Percentiles rank a stretch among this genome's conserved stretches.
Conservation (phyloP, 2,329 filamentous ascomycete species). For the Calonectria montana region DNA sequence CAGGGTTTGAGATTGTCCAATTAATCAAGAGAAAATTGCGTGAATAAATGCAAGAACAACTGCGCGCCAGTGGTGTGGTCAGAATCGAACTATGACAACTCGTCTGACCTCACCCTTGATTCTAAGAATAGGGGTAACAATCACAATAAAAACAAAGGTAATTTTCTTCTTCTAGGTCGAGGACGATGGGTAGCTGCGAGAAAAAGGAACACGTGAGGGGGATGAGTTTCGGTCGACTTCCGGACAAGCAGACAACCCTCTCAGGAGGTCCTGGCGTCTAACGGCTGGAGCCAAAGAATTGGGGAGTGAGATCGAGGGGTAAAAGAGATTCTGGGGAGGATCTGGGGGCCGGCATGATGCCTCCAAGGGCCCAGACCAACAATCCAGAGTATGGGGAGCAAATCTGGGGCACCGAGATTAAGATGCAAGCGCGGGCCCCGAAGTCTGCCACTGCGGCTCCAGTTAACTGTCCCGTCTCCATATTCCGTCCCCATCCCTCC, state of each 20-base stretch:
- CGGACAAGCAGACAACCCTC: background rate
- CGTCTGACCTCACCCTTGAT: background rate
- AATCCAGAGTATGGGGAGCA: slow-evolving; percentile 7
- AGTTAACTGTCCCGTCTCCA: slow-evolving; percentile 7
- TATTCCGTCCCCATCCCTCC: slow-evolving; percentile 10
- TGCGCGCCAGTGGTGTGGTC: no score
- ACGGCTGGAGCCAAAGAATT: background rate
- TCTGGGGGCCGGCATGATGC: slow-evolving; percentile 9
- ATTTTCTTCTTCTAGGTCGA: background rate
- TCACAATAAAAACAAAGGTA: background rate
- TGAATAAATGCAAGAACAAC: no score
- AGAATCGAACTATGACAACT: no score
- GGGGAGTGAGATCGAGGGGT: slow-evolving; percentile 3
- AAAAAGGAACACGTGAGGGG: background rate
- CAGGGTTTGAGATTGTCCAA: no score
- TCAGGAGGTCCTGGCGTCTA: slow-evolving; percentile 16
- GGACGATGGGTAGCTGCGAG: background rate
- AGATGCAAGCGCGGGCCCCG: slow-evolving; percentile 5
- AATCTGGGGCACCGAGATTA: slow-evolving; percentile 10
- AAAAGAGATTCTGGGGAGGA: slow-evolving; percentile 14
- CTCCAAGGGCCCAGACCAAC: background rate
- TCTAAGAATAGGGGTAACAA: background rate
- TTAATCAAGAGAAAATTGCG: no score
- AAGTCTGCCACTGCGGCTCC: slow-evolving; percentile 10
- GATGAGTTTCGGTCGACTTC: background rate